These are phyloP conservation scores for Blastosporella zonata DNA, from an alignment of 1,284 basidiomycete genomes.

Conservation along the genomic window DNA sequence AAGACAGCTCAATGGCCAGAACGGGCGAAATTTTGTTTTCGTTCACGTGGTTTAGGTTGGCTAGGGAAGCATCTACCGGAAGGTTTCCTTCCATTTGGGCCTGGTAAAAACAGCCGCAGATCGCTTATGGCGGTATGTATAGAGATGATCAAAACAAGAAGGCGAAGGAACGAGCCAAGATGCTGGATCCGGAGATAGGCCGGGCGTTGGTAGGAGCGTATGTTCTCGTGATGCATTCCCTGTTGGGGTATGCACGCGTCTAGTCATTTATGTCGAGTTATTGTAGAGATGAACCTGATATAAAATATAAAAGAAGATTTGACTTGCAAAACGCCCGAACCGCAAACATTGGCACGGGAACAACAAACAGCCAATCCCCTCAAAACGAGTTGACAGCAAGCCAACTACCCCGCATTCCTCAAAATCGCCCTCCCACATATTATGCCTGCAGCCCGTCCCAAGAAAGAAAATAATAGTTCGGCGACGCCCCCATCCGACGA, in stretches of 20 bases:
- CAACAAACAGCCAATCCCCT: constrained; percentile 34
- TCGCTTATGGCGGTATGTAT: constrained; percentile 23
- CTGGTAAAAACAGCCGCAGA: constrained; percentile 31
- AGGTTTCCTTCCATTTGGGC: constrained; percentile 24
- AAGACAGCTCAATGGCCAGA: constrained; percentile 18
- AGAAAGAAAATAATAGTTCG: constrained; percentile 62
- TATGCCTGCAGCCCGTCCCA: constrained; percentile 66
- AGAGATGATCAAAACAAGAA: constrained; percentile 22
- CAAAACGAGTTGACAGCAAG: constrained; percentile 29
- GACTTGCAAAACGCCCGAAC: constrained; percentile 36
- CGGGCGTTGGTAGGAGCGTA: constrained; percentile 28
- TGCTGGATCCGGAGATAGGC: constrained; percentile 38
- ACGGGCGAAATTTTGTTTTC: constrained; percentile 21
- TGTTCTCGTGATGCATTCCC: constrained; percentile 38
- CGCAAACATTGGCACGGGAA: constrained; percentile 38
- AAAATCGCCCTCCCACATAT: constrained; percentile 28
- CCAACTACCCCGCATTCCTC: constrained; percentile 30
- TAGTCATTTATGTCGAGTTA: constrained; percentile 25
- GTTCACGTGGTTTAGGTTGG: constrained; percentile 32
- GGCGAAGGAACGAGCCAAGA: constrained; percentile 25
- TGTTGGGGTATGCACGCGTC: constrained; percentile 32
- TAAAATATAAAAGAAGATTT: constrained; percentile 37
- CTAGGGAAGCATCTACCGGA: constrained; percentile 25
- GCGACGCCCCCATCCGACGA: constrained; percentile 65
- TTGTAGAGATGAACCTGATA: constrained; percentile 28